Base-by-base conservation (phyloP, 345 rosid species). In the Euphorbia pulcherrima region DNA sequence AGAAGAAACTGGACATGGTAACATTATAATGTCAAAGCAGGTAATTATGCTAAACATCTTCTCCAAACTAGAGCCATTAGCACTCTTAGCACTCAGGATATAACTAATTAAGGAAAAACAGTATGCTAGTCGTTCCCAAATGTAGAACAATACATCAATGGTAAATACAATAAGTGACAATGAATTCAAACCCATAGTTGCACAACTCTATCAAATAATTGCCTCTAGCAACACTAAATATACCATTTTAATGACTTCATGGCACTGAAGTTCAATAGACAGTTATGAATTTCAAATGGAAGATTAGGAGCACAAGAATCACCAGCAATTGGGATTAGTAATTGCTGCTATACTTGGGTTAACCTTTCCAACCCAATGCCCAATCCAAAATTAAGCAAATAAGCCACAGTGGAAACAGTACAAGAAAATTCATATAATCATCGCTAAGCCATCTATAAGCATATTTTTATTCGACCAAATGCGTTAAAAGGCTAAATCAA, bases 1-100 rank as follows among this genome's bases (percentile, higher is more conserved):
- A 62, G 69, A 67, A 74, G 78, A 53, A 71, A 53, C 80, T 74
- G 74, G 29, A 74, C 48, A 83, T 39, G 33, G 65, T 28, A 62
- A 28, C 74, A 86, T 59, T 60, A 46, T 67, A 75, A 39, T 16
- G 23, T 63, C 20, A 79, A n/a, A 61, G 23, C 44, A 58, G 23
- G n/a, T n/a, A 24, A 63, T 54, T 14, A 67, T 29, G 28, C 46
- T 51, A 24, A 39, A 33, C 16, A 28, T 39, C 2, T 60, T 41
- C 17, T 14, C 39, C 33, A 41, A 29, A 41, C 57, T 10, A 41
- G 58, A 60, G 37, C 26, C 29, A 23, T 27, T 21, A 21, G 73
- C 55, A 52, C 46, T 70, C 64, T 27, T 21, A 21, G 73, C 55
- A 52, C 46, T 70, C 64, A 6, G 50, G 24, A 56, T 23, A 8